These are phyloP conservation scores for Colletotrichum sp. DNA, from an alignment of 2,329 filamentous ascomycete species.

Conservation along the genomic window DNA sequence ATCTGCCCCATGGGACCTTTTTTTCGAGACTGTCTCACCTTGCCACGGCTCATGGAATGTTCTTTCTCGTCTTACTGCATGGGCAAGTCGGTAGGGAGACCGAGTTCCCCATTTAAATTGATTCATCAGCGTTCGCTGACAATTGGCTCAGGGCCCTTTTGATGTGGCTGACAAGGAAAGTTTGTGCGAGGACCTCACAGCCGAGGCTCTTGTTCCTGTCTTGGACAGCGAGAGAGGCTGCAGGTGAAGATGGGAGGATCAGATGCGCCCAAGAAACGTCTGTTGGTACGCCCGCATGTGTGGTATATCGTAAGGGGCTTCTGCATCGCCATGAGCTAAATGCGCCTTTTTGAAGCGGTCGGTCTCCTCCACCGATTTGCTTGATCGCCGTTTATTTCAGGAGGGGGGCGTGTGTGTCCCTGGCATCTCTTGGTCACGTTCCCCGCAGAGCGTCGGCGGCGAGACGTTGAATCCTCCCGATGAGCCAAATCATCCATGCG, in stretches of 20 bases:
- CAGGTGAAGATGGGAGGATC: background rate
- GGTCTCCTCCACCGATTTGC: background rate
- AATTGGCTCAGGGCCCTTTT: background rate
- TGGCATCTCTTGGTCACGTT: conserved; percentile 1
- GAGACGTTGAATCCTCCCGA: conserved; percentile 22
- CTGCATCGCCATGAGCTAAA: background rate
- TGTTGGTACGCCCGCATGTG: background rate
- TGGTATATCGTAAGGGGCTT: background rate
- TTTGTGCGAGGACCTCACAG: background rate
- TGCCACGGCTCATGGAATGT: background rate
- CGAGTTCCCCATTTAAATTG: background rate
- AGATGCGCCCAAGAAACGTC: background rate
- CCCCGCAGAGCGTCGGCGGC: conserved; percentile 4
- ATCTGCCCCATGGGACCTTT: background rate
- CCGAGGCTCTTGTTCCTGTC: background rate
- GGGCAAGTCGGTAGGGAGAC: background rate
- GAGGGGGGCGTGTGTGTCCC: background rate
- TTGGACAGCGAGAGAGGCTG: background rate
- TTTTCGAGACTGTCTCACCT: background rate
- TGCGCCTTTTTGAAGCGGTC: background rate
- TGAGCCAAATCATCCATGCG: conserved; percentile 21
- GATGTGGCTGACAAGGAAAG: background rate
- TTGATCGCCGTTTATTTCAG: background rate
- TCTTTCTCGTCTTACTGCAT: background rate
- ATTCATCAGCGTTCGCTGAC: background rate